Evolutionary conservation across 352 stramenopile genomes (phyloP).

Genomic region (Phytopythium mirpurense): DNA sequence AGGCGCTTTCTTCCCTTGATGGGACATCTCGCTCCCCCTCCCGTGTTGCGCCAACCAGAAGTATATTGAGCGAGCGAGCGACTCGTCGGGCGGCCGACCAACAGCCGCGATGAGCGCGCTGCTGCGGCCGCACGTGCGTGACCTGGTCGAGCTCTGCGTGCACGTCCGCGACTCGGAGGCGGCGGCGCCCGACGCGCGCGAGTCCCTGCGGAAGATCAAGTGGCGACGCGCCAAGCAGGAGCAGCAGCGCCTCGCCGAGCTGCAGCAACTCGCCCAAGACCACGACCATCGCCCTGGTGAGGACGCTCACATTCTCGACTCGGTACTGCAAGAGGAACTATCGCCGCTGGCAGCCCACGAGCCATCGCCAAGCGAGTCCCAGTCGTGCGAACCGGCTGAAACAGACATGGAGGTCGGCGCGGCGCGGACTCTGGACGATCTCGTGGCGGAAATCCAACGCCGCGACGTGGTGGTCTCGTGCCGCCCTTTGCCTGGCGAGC

Average conservation of each 20-base stretch:
- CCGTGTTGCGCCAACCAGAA: not conserved
- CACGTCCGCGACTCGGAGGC: conserved; percentile 23
- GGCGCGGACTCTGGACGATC: conserved; percentile 17
- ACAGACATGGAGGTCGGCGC: not conserved
- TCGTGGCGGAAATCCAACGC: conserved; percentile 25
- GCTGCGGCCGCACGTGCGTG: conserved; percentile 12
- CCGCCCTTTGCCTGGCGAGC: conserved; percentile 6
- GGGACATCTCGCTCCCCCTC: not conserved
- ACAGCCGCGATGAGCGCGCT: not conserved
- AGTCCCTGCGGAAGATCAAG: conserved; percentile 42
- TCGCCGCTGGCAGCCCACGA: not conserved
- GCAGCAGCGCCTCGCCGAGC: conserved; percentile 14
- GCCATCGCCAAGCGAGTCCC: not conserved
- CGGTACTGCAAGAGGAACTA: not conserved
- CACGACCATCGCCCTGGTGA: not conserved
- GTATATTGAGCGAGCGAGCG: not conserved
- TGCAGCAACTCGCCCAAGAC: conserved; percentile 8
- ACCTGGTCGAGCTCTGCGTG: conserved; percentile 36
- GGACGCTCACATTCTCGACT: not conserved
- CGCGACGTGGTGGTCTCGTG: conserved; percentile 25
- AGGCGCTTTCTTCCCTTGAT: not conserved
- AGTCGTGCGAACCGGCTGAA: not conserved
- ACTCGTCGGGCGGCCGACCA: not conserved
- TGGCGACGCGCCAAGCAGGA: conserved; percentile 34
- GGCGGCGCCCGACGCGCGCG: conserved; percentile 14